Conservation (phyloP, 805 yeast genomes). For the Cyberlindnera lachancei region DNA sequence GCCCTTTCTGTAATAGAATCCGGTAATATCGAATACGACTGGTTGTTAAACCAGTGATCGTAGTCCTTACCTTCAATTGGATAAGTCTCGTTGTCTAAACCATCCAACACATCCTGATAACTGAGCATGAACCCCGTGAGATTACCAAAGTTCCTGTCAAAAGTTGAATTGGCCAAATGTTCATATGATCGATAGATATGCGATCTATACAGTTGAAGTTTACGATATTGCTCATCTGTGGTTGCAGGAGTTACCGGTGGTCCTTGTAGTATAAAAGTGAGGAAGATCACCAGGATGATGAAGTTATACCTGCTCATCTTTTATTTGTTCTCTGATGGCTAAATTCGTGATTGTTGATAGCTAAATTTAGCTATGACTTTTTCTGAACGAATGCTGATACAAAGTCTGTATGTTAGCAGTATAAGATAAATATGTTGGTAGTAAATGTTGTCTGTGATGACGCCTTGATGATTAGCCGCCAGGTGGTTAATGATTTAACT, state of each 20-base stretch:
- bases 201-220: conserved; percentile 30
- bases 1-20: conserved; percentile 43
- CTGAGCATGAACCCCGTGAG: conserved; percentile 66
- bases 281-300: conserved; percentile 20
- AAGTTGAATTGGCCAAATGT: conserved; percentile 35
- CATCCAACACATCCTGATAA: conserved; percentile 47
- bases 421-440: too few relatives aligned
- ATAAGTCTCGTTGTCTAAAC: conserved; percentile 42
- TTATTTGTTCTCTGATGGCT: background rate
- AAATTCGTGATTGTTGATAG: background rate
- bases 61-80: conserved; percentile 45
- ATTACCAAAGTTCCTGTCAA: conserved; percentile 53
- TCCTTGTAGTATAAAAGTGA: conserved; percentile 34
- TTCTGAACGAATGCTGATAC: too few relatives aligned
- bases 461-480: too few relatives aligned
- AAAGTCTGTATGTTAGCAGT: too few relatives aligned
- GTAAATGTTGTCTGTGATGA: too few relatives aligned
- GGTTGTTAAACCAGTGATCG: conserved; percentile 38
- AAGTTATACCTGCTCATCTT: conserved; percentile 19
- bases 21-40: conserved; percentile 54
- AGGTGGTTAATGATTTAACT: too few relatives aligned
- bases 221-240: conserved; percentile 28
- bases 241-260: conserved; percentile 25
- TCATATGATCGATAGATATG: conserved; percentile 27
- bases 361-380: too few relatives aligned